phyloP scores from a whole-genome alignment of 805 yeast genomes.

The Saturnispora galanensis region DNA sequence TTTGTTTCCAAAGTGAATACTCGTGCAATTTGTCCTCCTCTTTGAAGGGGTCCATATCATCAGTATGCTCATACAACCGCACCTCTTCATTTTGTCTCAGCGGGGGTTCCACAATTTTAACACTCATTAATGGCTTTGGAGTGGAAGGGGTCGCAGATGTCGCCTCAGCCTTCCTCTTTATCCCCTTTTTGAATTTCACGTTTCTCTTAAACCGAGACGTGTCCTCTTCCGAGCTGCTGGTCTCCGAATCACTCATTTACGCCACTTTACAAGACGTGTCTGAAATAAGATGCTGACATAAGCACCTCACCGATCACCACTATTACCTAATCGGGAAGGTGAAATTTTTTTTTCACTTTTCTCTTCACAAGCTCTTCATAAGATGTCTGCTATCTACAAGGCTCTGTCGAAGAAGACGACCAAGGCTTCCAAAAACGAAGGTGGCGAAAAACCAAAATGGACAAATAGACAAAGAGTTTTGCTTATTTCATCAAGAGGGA shows the following conservation, averaged over 20 bases:
- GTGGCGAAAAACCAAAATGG: conserved; percentile 35
- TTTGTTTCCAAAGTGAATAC: conserved; percentile 24
- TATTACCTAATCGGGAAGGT: background rate
- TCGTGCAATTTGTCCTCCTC: conserved; percentile 32
- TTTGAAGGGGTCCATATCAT: conserved; percentile 41
- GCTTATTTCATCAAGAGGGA: conserved; percentile 88
- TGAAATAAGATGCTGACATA: too few relatives aligned
- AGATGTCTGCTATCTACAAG: conserved; percentile 66
- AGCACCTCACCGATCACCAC: too few relatives aligned
- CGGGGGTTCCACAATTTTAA: too few relatives aligned
- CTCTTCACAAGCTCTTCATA: conserved; percentile 1
- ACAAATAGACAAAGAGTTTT: conserved; percentile 83
- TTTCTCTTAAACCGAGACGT: background rate
- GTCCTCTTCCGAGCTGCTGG: background rate
- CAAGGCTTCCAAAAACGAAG: conserved; percentile 25
- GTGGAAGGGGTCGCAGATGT: too few relatives aligned
- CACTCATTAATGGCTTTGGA: too few relatives aligned
- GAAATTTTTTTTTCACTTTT: conserved; percentile 3
- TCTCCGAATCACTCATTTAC: background rate
- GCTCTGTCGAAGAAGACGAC: conserved; percentile 32
- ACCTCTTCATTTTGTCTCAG: conserved; percentile 1
- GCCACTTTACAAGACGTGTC: background rate
- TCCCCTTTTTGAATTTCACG: conserved; percentile 1
- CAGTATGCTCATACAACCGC: conserved; percentile 26
- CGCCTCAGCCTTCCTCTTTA: background rate